Evolutionary conservation across 2,329 filamentous ascomycete species (phyloP).

Genomic region (Emmonsiellopsis sp.): DNA sequence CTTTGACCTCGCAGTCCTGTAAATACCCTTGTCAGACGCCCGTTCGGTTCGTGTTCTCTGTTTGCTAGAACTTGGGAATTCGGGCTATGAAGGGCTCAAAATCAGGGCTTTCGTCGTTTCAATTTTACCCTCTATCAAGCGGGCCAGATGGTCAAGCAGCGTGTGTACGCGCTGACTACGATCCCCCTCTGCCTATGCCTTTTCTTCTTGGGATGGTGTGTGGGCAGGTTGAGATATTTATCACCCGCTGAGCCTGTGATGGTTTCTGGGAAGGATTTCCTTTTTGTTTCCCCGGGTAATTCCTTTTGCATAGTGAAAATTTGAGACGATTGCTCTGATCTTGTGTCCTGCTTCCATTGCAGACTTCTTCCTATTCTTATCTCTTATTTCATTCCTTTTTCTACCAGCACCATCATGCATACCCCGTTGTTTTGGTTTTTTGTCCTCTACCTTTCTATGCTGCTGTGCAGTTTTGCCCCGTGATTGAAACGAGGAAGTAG

Average conservation of each 20-base stretch:
- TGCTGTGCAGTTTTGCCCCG: background rate
- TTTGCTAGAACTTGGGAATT: background rate
- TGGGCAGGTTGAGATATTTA: background rate
- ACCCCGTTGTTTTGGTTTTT: background rate
- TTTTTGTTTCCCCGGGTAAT: background rate
- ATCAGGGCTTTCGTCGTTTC: background rate
- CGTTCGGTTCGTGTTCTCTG: background rate
- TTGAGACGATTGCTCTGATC: background rate
- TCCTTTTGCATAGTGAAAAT: background rate
- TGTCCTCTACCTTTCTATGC: background rate
- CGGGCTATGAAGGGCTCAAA: background rate
- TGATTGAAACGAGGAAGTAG: too few relatives aligned
- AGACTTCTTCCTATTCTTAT: background rate
- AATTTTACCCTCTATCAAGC: background rate
- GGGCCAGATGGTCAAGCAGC: background rate
- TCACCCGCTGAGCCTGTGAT: background rate
- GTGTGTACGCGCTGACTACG: background rate
- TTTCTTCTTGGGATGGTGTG: background rate
- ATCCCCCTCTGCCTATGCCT: background rate
- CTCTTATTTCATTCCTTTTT: background rate
- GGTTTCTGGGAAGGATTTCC: background rate
- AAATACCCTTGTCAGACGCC: background rate
- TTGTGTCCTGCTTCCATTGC: background rate
- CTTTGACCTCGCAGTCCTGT: slow-evolving; percentile 5
- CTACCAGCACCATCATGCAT: background rate